Evolutionary conservation across 352 stramenopile genomes (phyloP).

Genomic region (Globisporangium alternatum): DNA sequence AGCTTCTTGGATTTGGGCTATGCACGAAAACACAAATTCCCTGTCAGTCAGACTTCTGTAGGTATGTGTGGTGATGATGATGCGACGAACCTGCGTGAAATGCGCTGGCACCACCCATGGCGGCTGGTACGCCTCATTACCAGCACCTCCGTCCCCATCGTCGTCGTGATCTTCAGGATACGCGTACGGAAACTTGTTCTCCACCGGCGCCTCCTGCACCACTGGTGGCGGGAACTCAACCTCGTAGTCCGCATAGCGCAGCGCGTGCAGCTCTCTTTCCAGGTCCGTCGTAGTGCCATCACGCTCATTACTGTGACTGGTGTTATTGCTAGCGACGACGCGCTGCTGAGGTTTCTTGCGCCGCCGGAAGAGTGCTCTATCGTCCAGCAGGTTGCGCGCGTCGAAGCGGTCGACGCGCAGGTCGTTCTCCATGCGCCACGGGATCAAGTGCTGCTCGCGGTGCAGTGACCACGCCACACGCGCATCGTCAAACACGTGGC

Average conservation of each 20-base stretch:
- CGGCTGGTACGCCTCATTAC: conserved; percentile 26
- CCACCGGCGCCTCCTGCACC: conserved; percentile 2
- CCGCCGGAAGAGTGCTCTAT: conserved; percentile 42
- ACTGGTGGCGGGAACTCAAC: conserved; percentile 33
- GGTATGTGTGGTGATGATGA: not conserved
- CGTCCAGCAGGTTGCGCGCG: conserved; percentile 56
- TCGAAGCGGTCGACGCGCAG: conserved; percentile 61
- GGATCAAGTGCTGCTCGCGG: conserved; percentile 50
- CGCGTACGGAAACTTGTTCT: conserved; percentile 43
- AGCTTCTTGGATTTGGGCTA: conserved; percentile 42
- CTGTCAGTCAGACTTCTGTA: conserved; percentile 2
- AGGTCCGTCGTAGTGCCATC: not conserved
- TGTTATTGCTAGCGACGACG: not conserved
- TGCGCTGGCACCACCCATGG: conserved; percentile 25
- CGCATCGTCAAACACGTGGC: conserved; percentile 49
- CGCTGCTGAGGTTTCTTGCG: conserved; percentile 34
- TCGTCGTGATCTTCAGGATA: conserved; percentile 33
- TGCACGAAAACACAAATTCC: not conserved
- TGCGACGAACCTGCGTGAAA: conserved; percentile 25
- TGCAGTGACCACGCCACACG: conserved; percentile 46
- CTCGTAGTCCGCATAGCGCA: conserved; percentile 47
- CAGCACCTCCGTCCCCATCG: conserved; percentile 21
- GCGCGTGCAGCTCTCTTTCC: conserved; percentile 27
- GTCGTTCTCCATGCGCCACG: conserved; percentile 37
- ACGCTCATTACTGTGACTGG: not conserved